Base-by-base conservation (phyloP, 2,329 filamentous ascomycete genomes). In the Malbranchea zuffiana region DNA sequence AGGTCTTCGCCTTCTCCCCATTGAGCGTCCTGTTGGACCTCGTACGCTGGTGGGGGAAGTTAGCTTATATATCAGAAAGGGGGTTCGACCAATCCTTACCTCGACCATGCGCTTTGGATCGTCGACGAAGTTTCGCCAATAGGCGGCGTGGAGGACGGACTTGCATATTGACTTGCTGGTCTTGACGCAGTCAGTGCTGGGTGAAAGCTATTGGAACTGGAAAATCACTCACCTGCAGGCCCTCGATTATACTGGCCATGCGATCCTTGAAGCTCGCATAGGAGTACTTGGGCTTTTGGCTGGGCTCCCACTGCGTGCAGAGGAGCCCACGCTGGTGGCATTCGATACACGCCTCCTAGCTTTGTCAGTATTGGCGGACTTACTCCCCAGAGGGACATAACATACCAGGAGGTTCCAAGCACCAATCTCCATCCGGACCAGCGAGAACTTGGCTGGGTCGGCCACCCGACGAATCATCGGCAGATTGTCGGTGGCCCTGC, bases 161-260 rank as follows among this genome's bases (percentile, higher is more conserved):
- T 61, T 61, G 51, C 57, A 61, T 20, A 62, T 56, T 0, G 58
- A 56, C 44, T 63, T 63, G 19, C 54, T 54, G 6, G 39, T 44
- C 44, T n/a, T n/a, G n/a, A n/a, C n/a, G n/a, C n/a, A n/a, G n/a
- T n/a, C n/a, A n/a, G n/a, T n/a, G n/a, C n/a, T n/a, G n/a, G n/a
- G n/a, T n/a, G n/a, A n/a, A n/a, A n/a, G n/a, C n/a, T n/a, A n/a
- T n/a, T n/a, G n/a, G n/a, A n/a, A n/a, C n/a, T n/a, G n/a, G n/a
- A n/a, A n/a, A n/a, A n/a, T n/a, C n/a, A 16, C 23, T 26, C 43
- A 51, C 48, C 19, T 23, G 35, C 15, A 55, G 39, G 12, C 40
- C 40, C 6, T 48, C 37, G 3, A 53, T 42, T 11, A 43, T 40
- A 32, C 44, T 37, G 27, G 47, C 40, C 30, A 52, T 45, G 11